Evolutionary conservation across 169 alveolate genomes (phyloP).

Genomic region (Perkinsus olseni): DNA sequence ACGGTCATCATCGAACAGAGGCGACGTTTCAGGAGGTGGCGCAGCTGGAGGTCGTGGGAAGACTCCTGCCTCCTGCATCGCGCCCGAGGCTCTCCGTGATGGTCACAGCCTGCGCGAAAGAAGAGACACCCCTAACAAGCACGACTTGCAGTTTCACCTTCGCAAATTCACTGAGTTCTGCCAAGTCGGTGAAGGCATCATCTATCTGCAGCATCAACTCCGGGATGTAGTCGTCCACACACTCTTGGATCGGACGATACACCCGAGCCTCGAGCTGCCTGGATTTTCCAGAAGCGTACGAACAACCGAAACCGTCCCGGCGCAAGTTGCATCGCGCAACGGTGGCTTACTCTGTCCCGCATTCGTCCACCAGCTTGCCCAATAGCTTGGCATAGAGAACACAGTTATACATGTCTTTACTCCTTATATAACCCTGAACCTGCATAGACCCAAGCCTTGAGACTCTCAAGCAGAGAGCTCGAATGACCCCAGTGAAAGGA

Average conservation of each 20-base stretch:
- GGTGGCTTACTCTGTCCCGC: not conserved
- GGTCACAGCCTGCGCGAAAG: not conserved
- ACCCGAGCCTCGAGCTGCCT: not conserved
- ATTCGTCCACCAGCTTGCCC: not conserved
- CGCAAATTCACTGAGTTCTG: not conserved
- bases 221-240: not conserved
- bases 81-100: not conserved
- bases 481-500: too few species aligned
- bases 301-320: not conserved
- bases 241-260: not conserved
- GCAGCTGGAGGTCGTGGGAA: not conserved
- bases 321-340: too few species aligned
- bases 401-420: not conserved
- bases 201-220: not conserved
- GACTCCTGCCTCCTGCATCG: not conserved
- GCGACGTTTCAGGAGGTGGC: not conserved
- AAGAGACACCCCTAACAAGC: too few species aligned
- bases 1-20: not conserved
- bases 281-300: not conserved
- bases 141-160: not conserved
- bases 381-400: not conserved
- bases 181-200: not conserved
- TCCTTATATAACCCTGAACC: not conserved
- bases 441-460: not conserved
- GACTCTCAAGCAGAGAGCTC: too few species aligned